A percentile compares a stretch with the other conserved stretches of the same genome.
Conservation (phyloP, 345 rosid species). For the Ailanthus altissimus region DNA sequence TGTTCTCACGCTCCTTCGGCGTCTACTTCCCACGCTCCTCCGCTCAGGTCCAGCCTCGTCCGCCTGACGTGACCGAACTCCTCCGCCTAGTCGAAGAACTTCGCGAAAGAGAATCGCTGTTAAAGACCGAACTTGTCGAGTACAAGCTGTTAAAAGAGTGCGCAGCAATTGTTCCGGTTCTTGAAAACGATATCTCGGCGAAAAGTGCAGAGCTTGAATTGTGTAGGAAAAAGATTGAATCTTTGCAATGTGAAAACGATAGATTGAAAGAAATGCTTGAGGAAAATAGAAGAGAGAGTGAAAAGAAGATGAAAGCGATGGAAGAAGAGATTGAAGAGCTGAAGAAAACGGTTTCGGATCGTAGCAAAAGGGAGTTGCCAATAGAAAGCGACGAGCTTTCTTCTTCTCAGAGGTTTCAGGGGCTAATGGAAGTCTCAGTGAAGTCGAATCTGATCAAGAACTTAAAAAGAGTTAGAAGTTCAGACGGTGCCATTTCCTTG, state of each 20-base stretch:
- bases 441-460: conserved; percentile 53
- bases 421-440: conserved; percentile 53
- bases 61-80: conserved; percentile 73
- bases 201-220: conserved; percentile 47
- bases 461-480: conserved; percentile 41
- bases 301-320: conserved; percentile 45
- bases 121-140: conserved; percentile 77
- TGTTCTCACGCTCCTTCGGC: conserved; percentile 73
- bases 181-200: conserved; percentile 52
- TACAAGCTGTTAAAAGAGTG: conserved; percentile 69
- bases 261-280: conserved; percentile 37
- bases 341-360: conserved; percentile 43
- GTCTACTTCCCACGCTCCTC: conserved; percentile 95
- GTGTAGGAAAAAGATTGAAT: conserved; percentile 36
- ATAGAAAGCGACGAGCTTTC: conserved; percentile 53
- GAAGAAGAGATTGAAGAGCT: conserved; percentile 55
- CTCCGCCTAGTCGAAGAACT: conserved; percentile 76
- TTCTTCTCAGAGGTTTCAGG: conserved; percentile 75
- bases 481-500: conserved; percentile 30
- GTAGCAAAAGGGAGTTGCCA: conserved; percentile 14
- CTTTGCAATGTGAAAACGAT: conserved; percentile 51
- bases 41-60: conserved; percentile 93
- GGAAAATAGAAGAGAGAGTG: conserved; percentile 39
- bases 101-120: conserved; percentile 62
- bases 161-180: conserved; percentile 67